Evolutionary conservation across 1,139 yeast genomes (phyloP).

Genomic region (Barnettozyma hawaiiensis): DNA sequence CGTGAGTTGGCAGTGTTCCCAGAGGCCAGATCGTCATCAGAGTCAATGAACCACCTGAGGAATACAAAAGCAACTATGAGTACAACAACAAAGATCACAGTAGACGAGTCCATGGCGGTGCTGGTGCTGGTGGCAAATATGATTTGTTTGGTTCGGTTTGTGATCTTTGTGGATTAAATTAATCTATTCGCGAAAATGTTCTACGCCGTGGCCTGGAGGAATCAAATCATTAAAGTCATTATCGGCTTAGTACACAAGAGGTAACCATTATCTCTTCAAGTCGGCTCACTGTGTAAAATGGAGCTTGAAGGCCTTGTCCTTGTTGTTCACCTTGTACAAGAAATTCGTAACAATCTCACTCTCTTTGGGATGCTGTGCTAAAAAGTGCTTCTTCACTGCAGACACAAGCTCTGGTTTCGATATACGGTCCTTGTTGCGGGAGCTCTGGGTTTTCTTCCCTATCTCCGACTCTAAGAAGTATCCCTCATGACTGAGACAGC

Average conservation of each 20-base stretch:
- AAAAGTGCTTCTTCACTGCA: constrained; percentile 57
- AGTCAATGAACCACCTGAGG: constrained; percentile 55
- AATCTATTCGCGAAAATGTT: not conserved
- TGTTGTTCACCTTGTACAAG: constrained; percentile 63
- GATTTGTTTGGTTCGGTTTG: not conserved
- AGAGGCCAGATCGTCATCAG: constrained; percentile 30
- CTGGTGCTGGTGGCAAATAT: not conserved
- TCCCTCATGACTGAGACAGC: constrained; percentile 52
- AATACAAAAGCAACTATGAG: constrained; percentile 49
- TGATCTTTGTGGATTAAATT: not conserved
- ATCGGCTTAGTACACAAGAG: not conserved
- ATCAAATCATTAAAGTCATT: not conserved
- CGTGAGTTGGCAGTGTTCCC: constrained; percentile 5
- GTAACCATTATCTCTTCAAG: not conserved
- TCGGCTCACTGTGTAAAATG: constrained; percentile 14
- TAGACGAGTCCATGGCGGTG: constrained; percentile 45
- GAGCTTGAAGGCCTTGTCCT: constrained; percentile 25
- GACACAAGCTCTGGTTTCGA: constrained; percentile 51
- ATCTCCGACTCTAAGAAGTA: constrained; percentile 54
- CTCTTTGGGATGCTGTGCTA: constrained; percentile 58
- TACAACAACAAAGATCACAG: constrained; percentile 44
- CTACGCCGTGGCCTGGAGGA: no score
- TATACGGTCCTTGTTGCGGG: constrained; percentile 38
- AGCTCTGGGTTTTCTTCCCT: constrained; percentile 58
- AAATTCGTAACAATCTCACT: constrained; percentile 76